These are phyloP conservation scores for Ceratocystis colombiana DNA, from an alignment of 2,329 filamentous ascomycete genomes.

Conservation along the genomic window DNA sequence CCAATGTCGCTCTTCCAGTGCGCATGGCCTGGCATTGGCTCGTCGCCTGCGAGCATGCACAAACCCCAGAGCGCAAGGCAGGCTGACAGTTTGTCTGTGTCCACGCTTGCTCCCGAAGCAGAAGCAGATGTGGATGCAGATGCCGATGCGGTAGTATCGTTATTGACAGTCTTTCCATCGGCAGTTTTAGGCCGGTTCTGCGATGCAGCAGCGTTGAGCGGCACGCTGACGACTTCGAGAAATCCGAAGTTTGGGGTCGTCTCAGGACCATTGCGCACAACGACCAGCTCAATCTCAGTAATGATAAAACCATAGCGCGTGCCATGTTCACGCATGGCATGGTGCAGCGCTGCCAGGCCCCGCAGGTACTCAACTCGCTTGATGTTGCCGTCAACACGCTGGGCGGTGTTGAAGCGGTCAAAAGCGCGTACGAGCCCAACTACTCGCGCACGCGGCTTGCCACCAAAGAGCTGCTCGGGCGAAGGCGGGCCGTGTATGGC, in stretches of 20 bases:
- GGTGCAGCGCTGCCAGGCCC: constrained; percentile 74
- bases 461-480: constrained; percentile 44
- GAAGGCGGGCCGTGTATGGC: constrained; percentile 46
- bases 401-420: constrained; percentile 89
- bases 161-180: constrained; percentile 29
- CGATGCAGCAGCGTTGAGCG: constrained; percentile 38
- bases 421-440: constrained; percentile 85
- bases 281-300: constrained; percentile 87
- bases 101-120: constrained; percentile 23
- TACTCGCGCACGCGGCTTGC: constrained; percentile 47
- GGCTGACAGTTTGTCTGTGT: constrained; percentile 47
- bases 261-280: constrained; percentile 69
- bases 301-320: constrained; percentile 94
- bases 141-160: constrained; percentile 27
- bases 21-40: constrained; percentile 48
- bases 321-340: constrained; percentile 84
- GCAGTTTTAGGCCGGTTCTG: not conserved
- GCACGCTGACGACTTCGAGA: constrained; percentile 60
- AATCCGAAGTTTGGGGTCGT: constrained; percentile 76
- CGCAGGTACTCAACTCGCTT: constrained; percentile 83
- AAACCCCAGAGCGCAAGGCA: constrained; percentile 68
- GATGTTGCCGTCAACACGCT: constrained; percentile 75
- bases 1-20: constrained; percentile 63
- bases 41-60: constrained; percentile 58
- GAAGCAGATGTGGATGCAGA: constrained; percentile 18